Evolutionary conservation across 2,329 filamentous ascomycete genomes (phyloP), one percentile per base, ranked within the genome.

Genomic region (Colletotrichum sp.): DNA sequence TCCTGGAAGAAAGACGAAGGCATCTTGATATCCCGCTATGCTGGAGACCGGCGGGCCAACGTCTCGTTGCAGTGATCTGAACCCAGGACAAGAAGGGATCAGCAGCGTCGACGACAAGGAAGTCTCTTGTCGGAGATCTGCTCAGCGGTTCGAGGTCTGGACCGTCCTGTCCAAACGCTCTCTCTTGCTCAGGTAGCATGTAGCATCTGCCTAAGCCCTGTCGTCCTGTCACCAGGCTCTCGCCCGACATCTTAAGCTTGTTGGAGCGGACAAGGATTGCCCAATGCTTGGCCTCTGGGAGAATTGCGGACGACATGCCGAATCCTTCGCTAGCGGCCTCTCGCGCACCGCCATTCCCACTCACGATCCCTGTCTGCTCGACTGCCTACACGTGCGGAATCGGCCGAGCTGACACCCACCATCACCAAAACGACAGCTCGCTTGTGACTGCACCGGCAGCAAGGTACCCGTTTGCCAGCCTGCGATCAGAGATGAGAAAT

Each of bases 311-410:
- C 57, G 27, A 49, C 32, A 44, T 36, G 34, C 73, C 73, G 44
- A 15, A 73, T 73, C 44, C 64, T 69, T 32, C 44, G 22, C 29
- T 69, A 55, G 72, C 55, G 57, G 70, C 34, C 39, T 44, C 19
- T 32, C 68, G 30, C 36, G 39, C 71, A 49, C 11, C 19, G 6
- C 30, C 44, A 22, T 27, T 25, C 36, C 29, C 34, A 70, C 34
- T 25, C 57, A 29, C 30, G 22, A 76, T 55, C 70, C 70, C 44
- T 76, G 70, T 30, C 34, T 6, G 0, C 55, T 36, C 25, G 27
- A 29, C 64, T 27, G 57, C 16, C 57, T 62, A 73, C 74, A 76
- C 74, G 74, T 74, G 74, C 74, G 64, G 74, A 65, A 61, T 64
- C 29, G 74, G 59, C 74, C 65, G 64, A 69, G 64, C 44, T 34